A percentile compares a stretch with the other conserved stretches of the same genome.
phyloP scores from a whole-genome alignment of 495 filamentous ascomycete species.

The Lentithecium fluviatile region DNA sequence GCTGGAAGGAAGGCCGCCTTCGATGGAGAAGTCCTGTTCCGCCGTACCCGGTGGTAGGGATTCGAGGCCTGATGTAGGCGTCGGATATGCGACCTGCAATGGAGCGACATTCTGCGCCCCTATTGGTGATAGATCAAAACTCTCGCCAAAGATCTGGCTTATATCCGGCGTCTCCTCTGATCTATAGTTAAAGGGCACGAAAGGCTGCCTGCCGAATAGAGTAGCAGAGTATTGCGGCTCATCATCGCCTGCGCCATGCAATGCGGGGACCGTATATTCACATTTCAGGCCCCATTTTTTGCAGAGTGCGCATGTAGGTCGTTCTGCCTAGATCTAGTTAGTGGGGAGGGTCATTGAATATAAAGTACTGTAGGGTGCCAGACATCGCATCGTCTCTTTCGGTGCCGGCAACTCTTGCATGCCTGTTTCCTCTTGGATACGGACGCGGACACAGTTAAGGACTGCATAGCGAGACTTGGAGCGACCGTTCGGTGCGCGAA shows the following conservation, averaged over 20 bases:
- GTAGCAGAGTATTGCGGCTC: background rate
- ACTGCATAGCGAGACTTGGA: background rate
- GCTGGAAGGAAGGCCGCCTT: conserved; percentile 8
- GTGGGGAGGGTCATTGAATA: too few species aligned
- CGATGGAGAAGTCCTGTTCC: background rate
- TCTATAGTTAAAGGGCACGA: background rate
- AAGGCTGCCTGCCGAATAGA: background rate
- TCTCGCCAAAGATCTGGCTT: background rate
- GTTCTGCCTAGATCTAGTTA: conserved; percentile 15
- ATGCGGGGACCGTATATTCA: conserved; percentile 9
- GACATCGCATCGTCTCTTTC: conserved; percentile 32
- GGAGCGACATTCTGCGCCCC: background rate
- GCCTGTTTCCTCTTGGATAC: conserved; percentile 31
- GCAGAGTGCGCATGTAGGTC: conserved; percentile 21
- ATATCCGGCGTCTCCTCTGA: background rate
- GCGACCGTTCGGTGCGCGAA: too few species aligned
- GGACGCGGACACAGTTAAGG: conserved; percentile 9
- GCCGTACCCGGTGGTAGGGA: background rate
- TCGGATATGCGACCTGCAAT: background rate
- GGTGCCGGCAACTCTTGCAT: conserved; percentile 28
- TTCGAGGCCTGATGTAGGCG: background rate
- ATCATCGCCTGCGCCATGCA: background rate
- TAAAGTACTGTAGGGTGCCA: background rate
- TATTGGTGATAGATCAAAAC: background rate
- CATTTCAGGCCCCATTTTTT: conserved; percentile 24